Evolutionary conservation across 1,284 basidiomycete species (phyloP).

Genomic region (Papiliotrema flavescens): DNA sequence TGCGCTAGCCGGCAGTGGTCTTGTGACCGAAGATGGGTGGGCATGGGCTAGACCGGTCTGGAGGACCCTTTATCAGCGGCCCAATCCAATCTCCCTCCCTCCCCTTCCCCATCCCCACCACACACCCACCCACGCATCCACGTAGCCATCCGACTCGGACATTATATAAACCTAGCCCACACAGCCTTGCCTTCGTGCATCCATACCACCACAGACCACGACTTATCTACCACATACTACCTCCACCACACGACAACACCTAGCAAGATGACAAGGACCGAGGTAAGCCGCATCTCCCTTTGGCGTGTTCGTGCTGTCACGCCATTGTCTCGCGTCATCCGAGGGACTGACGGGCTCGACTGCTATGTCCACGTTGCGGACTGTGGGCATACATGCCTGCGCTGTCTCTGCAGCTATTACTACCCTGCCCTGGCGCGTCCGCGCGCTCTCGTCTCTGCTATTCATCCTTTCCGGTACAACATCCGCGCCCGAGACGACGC

Average conservation of each 20-base stretch:
- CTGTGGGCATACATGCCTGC: no score
- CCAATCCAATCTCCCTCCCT: neutral
- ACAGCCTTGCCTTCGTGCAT: neutral
- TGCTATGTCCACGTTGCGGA: no score
- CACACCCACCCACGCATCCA: neutral
- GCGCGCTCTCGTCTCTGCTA: neutral
- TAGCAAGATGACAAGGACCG: conserved; percentile 30
- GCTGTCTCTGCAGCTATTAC: neutral
- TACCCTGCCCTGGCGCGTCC: neutral
- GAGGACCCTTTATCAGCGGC: no score
- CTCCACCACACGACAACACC: no score
- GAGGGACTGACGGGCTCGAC: no score
- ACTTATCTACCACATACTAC: neutral
- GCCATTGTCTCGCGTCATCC: neutral
- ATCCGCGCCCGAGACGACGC: neutral
- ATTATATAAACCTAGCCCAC: neutral
- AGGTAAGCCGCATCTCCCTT: conserved; percentile 14
- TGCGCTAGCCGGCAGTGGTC: neutral
- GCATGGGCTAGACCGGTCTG: neutral
- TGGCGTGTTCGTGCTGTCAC: conserved; percentile 1
- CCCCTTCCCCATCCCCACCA: neutral
- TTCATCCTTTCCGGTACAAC: neutral
- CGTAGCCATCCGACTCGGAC: no score
- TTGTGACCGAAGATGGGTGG: neutral
- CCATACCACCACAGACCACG: no score